Evolutionary conservation across 2,329 filamentous ascomycete species (phyloP).

Genomic region (Colletotrichum sp.): DNA sequence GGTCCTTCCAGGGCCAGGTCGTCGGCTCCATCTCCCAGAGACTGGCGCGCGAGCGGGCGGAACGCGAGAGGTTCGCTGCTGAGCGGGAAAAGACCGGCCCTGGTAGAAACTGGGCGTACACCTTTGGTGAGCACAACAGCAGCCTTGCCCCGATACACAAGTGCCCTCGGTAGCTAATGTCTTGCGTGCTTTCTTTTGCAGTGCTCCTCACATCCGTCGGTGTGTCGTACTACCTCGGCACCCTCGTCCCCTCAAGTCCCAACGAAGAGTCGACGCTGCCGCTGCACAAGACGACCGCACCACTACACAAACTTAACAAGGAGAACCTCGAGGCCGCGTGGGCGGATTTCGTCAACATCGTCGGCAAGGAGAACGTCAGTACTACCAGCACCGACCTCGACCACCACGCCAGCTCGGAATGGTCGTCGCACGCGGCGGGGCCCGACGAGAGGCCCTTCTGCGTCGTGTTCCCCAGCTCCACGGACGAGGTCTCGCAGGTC

Average conservation of each 20-base stretch:
- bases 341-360: conserved; percentile 70
- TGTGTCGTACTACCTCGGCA: conserved; percentile 65
- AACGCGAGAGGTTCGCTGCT: conserved; percentile 54
- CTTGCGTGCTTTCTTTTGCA: conserved; percentile 26
- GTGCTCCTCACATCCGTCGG: conserved; percentile 58
- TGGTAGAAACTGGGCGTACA: conserved; percentile 54
- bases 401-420: conserved; percentile 64
- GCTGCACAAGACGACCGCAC: conserved; percentile 54
- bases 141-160: neutral
- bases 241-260: conserved; percentile 54
- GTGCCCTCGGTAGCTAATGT: conserved; percentile 1
- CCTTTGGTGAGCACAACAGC: conserved; percentile 53
- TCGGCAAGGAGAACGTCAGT: conserved; percentile 70
- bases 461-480: conserved; percentile 77
- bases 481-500: conserved; percentile 83
- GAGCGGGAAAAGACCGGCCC: conserved; percentile 39
- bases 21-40: conserved; percentile 63
- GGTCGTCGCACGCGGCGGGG: conserved; percentile 63
- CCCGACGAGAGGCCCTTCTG: conserved; percentile 64
- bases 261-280: conserved; percentile 65
- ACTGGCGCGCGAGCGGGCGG: conserved; percentile 58
- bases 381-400: conserved; percentile 61
- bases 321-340: conserved; percentile 73
- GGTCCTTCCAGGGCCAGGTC: conserved; percentile 63
- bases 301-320: conserved; percentile 62